phyloP scores from a whole-genome alignment of 2,329 filamentous ascomycete genomes.

The Ophiostoma montium region DNA sequence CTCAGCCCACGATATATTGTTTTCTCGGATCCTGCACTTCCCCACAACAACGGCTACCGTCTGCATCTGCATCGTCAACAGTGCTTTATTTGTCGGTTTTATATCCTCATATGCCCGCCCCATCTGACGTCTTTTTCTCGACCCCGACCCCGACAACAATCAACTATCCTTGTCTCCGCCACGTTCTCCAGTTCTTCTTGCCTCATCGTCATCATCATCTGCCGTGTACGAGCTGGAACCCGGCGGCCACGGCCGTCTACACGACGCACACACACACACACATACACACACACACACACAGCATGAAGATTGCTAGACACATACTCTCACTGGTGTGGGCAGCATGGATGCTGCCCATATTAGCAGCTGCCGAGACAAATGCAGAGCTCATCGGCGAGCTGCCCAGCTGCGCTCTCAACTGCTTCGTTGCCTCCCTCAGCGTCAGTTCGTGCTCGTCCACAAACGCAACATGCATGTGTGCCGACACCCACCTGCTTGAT shows the following conservation, averaged over 20 bases:
- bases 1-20: no score
- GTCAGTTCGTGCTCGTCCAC: not conserved
- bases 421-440: not conserved
- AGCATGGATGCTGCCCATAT: constrained; percentile 3
- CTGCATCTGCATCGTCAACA: no score
- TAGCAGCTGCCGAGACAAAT: not conserved
- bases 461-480: constrained; percentile 8
- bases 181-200: not conserved
- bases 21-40: no score
- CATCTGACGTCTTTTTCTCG: no score
- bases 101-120: no score
- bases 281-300: not conserved
- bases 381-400: constrained; percentile 1
- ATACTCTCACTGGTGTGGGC: constrained; percentile 2
- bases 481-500: constrained; percentile 1
- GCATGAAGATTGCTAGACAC: constrained; percentile 2
- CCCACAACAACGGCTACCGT: no score
- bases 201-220: not conserved
- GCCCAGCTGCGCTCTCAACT: constrained; percentile 4
- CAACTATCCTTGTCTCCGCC: not conserved
- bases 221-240: not conserved
- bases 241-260: not conserved
- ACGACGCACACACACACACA: not conserved
- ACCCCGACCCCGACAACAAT: not conserved
- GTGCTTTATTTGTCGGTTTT: no score